A percentile compares a stretch with the other conserved stretches of the same genome.
phyloP scores from a whole-genome alignment of 2,329 filamentous ascomycete species.

The Alternaria sp. region DNA sequence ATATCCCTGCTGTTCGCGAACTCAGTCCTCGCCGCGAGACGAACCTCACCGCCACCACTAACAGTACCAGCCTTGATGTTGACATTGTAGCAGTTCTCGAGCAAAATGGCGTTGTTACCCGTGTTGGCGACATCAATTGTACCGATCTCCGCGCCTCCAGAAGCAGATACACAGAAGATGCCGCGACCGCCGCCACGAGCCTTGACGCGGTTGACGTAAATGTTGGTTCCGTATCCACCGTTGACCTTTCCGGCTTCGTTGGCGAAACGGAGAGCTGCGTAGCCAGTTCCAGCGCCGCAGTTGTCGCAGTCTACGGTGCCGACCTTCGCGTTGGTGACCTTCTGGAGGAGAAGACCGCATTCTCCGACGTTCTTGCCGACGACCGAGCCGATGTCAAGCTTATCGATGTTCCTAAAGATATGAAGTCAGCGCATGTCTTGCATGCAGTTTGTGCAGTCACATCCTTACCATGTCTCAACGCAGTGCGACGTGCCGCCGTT shows the following conservation, averaged over 20 bases:
- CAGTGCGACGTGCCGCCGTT: slow-evolving; percentile 63
- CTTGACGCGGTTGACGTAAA: slow-evolving; percentile 60
- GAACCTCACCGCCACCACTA: slow-evolving; percentile 62
- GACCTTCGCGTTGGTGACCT: slow-evolving; percentile 59
- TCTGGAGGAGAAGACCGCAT: slow-evolving; percentile 63
- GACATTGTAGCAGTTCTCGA: slow-evolving; percentile 67
- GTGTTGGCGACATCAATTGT: slow-evolving; percentile 60
- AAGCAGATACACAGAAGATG: slow-evolving; percentile 64
- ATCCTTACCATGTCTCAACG: slow-evolving; percentile 58
- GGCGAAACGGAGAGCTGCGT: slow-evolving; percentile 64
- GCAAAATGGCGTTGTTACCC: slow-evolving; percentile 62
- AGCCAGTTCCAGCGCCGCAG: slow-evolving; percentile 59
- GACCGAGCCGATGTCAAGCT: slow-evolving; percentile 59
- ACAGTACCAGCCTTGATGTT: slow-evolving; percentile 59
- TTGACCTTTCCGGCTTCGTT: slow-evolving; percentile 61
- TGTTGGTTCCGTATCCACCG: slow-evolving; percentile 60
- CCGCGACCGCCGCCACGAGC: slow-evolving; percentile 64
- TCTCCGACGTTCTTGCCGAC: slow-evolving; percentile 62
- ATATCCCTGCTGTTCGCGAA: slow-evolving; percentile 62
- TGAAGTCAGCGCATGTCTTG: not conserved
- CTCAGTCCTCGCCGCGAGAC: slow-evolving; percentile 59
- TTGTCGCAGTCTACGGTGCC: slow-evolving; percentile 64
- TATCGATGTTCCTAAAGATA: slow-evolving; percentile 58
- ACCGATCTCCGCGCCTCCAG: slow-evolving; percentile 60
- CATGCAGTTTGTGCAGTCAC: not conserved